A percentile compares a stretch with the other conserved stretches of the same genome.
phyloP scores from a whole-genome alignment of 352 stramenopile genomes.

The Phytophthora sojae region DNA sequence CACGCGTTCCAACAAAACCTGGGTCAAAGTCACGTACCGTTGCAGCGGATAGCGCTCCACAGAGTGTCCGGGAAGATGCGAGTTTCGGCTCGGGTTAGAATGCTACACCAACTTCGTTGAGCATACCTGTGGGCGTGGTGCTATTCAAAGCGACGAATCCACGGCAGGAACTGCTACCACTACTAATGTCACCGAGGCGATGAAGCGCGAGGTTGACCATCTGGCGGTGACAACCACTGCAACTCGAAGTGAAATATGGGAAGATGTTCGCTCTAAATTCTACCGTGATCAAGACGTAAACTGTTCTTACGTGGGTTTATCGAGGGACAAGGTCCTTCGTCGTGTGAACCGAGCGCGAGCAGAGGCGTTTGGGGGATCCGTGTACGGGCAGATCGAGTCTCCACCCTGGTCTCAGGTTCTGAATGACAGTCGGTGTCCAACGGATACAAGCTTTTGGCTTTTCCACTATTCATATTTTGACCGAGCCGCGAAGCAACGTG shows the following conservation, averaged over 20 bases:
- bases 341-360: not conserved
- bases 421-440: not conserved
- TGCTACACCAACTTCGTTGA: not conserved
- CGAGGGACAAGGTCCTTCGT: not conserved
- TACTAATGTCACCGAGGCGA: not conserved
- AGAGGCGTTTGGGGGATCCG: constrained; percentile 7
- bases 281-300: not conserved
- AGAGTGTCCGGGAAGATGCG: not conserved
- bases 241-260: not conserved
- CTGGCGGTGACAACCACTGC: not conserved
- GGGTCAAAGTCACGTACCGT: not conserved
- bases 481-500: not conserved
- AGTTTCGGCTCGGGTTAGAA: not conserved
- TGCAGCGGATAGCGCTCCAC: not conserved
- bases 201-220: not conserved
- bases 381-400: not conserved
- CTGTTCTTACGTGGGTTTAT: not conserved
- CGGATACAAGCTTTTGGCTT: not conserved
- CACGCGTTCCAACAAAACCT: not conserved
- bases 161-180: not conserved
- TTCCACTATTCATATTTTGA: not conserved
- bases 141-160: not conserved
- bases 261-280: not conserved
- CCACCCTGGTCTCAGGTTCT: constrained; percentile 1
- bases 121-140: not conserved